Evolutionary conservation across 768 basidiomycete species (phyloP).

Genomic region (Hygrophorus pudorinus): DNA sequence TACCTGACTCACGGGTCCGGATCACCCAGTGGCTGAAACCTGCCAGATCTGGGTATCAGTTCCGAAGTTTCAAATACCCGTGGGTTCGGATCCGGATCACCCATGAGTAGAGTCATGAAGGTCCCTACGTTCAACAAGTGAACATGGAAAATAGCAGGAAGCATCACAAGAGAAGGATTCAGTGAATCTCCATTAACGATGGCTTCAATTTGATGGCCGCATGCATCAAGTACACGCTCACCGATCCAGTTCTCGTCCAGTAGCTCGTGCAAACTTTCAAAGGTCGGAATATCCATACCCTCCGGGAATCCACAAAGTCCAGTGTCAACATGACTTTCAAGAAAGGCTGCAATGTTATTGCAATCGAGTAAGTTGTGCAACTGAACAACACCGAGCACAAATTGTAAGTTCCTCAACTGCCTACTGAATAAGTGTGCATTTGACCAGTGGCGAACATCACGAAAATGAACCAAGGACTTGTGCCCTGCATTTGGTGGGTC

Average conservation of each 20-base stretch:
- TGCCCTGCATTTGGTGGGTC: background rate
- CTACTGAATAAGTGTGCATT: background rate
- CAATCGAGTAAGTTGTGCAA: background rate
- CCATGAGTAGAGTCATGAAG: no score
- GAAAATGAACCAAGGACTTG: background rate
- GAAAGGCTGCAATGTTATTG: no score
- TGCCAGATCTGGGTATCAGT: no score
- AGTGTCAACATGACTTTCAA: background rate
- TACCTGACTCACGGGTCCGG: no score
- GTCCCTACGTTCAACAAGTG: slow-evolving; percentile 7
- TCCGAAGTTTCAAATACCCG: no score
- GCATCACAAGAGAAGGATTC: background rate
- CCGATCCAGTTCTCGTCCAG: slow-evolving; percentile 15
- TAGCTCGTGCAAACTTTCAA: slow-evolving; percentile 12
- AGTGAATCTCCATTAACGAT: slow-evolving; percentile 9
- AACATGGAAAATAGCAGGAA: slow-evolving; percentile 9
- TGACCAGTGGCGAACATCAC: background rate
- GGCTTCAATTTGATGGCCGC: slow-evolving; percentile 12
- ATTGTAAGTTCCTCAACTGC: background rate
- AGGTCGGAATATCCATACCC: background rate
- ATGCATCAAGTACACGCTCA: slow-evolving; percentile 13
- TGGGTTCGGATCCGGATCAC: no score
- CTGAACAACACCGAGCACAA: background rate
- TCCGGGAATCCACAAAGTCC: background rate
- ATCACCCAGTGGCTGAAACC: no score